Evolutionary conservation across 2,329 filamentous ascomycete genomes (phyloP), one percentile per base, ranked within the genome.

Genomic region (Davidsoniella eucalypti): DNA sequence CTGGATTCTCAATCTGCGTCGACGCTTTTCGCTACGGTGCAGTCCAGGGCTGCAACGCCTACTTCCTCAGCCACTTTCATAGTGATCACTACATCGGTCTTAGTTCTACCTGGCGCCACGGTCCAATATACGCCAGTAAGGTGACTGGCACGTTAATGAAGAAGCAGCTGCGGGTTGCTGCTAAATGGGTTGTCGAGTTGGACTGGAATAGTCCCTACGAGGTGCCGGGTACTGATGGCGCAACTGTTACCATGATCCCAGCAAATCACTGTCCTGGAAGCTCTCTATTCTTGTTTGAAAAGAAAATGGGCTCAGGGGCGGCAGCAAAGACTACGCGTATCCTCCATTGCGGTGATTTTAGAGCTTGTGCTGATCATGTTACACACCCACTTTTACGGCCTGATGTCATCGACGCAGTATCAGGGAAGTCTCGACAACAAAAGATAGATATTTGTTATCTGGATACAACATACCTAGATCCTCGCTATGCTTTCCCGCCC

Each of bases 221-320:
- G 54, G 76, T 98, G 0, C 86, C 87, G 0, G 80, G 77, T 7
- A 94, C 87, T 0, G 76, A 83, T 50, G 87, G 87, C 1, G 88
- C 87, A 5, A 76, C 73, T 8, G 87, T 96, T 39, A 94, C 87
- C 2, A 94, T 96, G 87, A 87, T 98, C 29, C 80, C 86, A 2
- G 92, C 92, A 10, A 98, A 98, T 58, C 92, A 98, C 61, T 98
- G 92, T 58, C 92, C 92, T 0, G 92, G 92, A 0, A 95, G 87
- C 58, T 94, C 90, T 0, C 66, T 98, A 1, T 98, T 93, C 58
- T 70, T 98, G 0, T 96, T 95, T 57, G 84, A 95, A 61, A 95
- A 94, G 61, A 65, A 67, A 0, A 65, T 82, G 10, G 76, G 76
- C 2, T 78, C 75, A 56, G 75, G 79, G 1, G 65, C 70, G 12